Evolutionary conservation across 352 stramenopile genomes (phyloP), one percentile per base, ranked within the genome.

Genomic region (Globisporangium paddicum): DNA sequence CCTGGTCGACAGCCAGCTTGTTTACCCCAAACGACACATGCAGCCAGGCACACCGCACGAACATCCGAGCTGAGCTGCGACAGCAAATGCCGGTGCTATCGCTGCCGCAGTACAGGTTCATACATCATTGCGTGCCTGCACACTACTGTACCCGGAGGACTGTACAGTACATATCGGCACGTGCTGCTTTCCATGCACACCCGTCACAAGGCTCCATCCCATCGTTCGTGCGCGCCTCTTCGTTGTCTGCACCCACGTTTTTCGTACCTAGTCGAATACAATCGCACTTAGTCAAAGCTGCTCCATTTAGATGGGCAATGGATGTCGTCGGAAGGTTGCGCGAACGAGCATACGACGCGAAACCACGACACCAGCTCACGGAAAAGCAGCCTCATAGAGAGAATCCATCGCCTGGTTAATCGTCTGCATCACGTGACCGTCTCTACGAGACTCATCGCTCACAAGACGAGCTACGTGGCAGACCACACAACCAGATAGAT

Each of bases 271-370:
- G 21, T 30, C 34, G 32, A 13, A 21, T 21, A 8, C 4, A 51
- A 35, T 51, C 45, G 45, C 7, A 51, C 19, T 23, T 51, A 51
- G 23, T 21, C 14, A 25, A 51, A 51, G 45, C n/a, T n/a, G n/a
- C n/a, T n/a, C n/a, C n/a, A n/a, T n/a, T n/a, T n/a, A n/a, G n/a
- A n/a, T n/a, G n/a, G n/a, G n/a, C n/a, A n/a, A n/a, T 21, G 25
- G 5, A 55, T 45, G 49, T 55, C 49, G 49, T 18, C 11, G 13
- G 49, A 55, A 55, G 32, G 49, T 55, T 16, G 49, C 21, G 23
- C 49, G 49, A 55, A 55, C 23, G 26, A 25, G 10, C 26, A 10
- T 4, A n/a, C 40, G 28, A 32, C 28, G n/a, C 40, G 14, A 42
- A n/a, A n/a, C n/a, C 13, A 19, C 14, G 40, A 45, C 18, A 25